A percentile compares a stretch with the other conserved stretches of the same genome.
Evolutionary conservation across 805 yeast genomes (phyloP).

Genomic region (Candida oleophila): DNA sequence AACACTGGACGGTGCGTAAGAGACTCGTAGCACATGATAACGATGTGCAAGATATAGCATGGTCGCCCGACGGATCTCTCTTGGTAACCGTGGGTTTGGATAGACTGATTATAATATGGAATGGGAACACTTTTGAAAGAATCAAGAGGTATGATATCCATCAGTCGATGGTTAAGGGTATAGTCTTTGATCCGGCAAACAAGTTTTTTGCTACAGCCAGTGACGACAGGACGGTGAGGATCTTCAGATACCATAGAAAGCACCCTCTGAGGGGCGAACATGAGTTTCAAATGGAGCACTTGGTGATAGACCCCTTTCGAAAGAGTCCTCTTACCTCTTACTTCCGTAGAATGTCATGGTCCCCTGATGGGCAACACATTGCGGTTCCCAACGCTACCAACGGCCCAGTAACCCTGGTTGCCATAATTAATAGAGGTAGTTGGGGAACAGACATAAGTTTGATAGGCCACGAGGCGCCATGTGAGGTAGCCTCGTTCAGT

Average conservation of each 20-base stretch:
- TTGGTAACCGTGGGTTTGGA: constrained; percentile 94
- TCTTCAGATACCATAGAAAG: constrained; percentile 77
- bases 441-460: constrained; percentile 77
- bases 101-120: constrained; percentile 90
- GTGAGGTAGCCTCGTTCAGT: constrained; percentile 75
- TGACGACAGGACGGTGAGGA: constrained; percentile 88
- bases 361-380: constrained; percentile 85
- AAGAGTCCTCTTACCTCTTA: constrained; percentile 91
- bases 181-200: constrained; percentile 96
- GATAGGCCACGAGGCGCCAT: constrained; percentile 83
- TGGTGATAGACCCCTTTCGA: constrained; percentile 79
- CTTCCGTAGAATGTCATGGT: constrained; percentile 83
- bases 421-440: constrained; percentile 69
- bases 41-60: constrained; percentile 95
- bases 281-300: constrained; percentile 82
- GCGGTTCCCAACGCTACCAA: constrained; percentile 86
- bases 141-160: constrained; percentile 89
- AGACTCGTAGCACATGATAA: constrained; percentile 95
- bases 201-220: constrained; percentile 96
- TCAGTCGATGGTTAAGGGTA: constrained; percentile 93
- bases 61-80: constrained; percentile 94
- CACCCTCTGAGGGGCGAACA: constrained; percentile 55
- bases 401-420: constrained; percentile 77
- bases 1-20: constrained; percentile 92
- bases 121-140: constrained; percentile 86